These are phyloP conservation scores for Blastomyces emzantsi DNA, from an alignment of 2,329 filamentous ascomycete species.

Conservation along the genomic window DNA sequence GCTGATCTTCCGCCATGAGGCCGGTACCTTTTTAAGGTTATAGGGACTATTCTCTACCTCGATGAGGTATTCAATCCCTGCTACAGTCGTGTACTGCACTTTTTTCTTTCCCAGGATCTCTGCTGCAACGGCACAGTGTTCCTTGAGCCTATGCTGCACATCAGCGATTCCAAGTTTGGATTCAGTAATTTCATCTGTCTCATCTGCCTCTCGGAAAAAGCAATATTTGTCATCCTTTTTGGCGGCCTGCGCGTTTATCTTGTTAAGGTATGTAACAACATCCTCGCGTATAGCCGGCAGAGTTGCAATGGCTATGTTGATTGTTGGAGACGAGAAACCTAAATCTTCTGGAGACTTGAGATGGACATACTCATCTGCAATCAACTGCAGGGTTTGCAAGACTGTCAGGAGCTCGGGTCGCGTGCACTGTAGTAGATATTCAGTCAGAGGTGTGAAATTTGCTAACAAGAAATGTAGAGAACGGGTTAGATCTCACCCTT, in stretches of 20 bases:
- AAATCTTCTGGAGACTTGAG: conserved; percentile 57
- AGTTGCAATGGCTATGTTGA: conserved; percentile 62
- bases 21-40: conserved; percentile 76
- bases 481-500: conserved; percentile 42
- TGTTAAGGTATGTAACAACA: conserved; percentile 67
- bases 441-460: neutral
- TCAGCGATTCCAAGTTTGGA: conserved; percentile 86
- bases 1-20: conserved; percentile 89
- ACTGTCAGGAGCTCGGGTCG: conserved; percentile 78
- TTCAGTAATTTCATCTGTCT: conserved; percentile 80
- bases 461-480: neutral
- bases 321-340: conserved; percentile 61
- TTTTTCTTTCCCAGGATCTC: conserved; percentile 62
- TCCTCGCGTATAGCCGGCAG: conserved; percentile 68
- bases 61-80: conserved; percentile 89
- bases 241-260: conserved; percentile 76
- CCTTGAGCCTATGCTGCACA: conserved; percentile 79
- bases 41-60: conserved; percentile 67
- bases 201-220: conserved; percentile 81
- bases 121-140: conserved; percentile 63
- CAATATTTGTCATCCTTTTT: conserved; percentile 83
- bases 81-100: conserved; percentile 70
- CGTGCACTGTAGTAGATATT: conserved; percentile 51
- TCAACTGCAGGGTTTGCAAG: conserved; percentile 73
- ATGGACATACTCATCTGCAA: conserved; percentile 65